These are phyloP conservation scores for Solanum phureja DNA, from an alignment of 257 asterid genomes.

Conservation along the genomic window DNA sequence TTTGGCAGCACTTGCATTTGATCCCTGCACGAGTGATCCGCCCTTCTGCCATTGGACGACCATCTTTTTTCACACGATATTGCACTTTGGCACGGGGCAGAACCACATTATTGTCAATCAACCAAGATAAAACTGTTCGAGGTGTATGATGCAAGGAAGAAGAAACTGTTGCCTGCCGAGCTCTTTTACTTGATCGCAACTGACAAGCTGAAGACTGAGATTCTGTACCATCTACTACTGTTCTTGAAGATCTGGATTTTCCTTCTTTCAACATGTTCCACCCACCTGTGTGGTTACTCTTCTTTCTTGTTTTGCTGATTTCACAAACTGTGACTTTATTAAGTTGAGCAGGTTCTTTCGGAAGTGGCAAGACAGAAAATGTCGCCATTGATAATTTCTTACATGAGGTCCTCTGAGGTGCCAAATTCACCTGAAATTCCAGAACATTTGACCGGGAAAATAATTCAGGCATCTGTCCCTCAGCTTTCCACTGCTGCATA, in stretches of 20 bases:
- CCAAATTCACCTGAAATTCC: not conserved
- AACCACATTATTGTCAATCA: conserved; percentile 57
- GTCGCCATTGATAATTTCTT: conserved; percentile 9
- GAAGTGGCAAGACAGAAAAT: conserved; percentile 5
- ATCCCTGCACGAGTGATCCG: conserved; percentile 56
- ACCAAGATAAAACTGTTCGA: conserved; percentile 56
- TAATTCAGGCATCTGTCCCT: not conserved
- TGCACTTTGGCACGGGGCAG: conserved; percentile 45
- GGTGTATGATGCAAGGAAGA: conserved; percentile 43
- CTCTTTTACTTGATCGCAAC: conserved; percentile 42
- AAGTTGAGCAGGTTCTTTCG: conserved; percentile 15
- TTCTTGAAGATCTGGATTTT: conserved; percentile 8
- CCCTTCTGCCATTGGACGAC: conserved; percentile 35
- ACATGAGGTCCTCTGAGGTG: not conserved
- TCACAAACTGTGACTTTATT: conserved; percentile 6
- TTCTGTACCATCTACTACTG: conserved; percentile 10
- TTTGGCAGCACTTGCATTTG: conserved; percentile 55
- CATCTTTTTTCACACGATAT: conserved; percentile 23
- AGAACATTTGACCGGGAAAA: conserved; percentile 7
- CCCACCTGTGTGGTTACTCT: conserved; percentile 12
- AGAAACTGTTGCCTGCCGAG: conserved; percentile 16
- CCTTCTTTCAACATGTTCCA: conserved; percentile 20
- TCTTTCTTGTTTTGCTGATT: conserved; percentile 15
- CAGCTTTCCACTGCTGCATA: not conserved
- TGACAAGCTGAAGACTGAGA: conserved; percentile 23